Percentiles rank a stretch among this genome's conserved stretches.
Evolutionary conservation across 1,284 basidiomycete genomes (phyloP).

Genomic region (Moniliophthora roreri): DNA sequence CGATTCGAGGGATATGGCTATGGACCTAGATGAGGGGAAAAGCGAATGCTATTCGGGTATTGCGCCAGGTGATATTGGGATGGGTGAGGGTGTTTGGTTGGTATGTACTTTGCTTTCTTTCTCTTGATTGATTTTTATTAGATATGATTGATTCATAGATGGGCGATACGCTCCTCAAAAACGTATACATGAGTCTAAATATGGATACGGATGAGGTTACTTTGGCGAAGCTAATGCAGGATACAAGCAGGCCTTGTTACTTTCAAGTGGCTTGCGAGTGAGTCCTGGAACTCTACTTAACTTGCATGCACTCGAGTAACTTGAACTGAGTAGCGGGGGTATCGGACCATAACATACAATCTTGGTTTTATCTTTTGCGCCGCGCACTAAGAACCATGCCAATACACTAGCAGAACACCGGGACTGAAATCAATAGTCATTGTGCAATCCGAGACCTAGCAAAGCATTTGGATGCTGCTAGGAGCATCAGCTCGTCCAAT

Average conservation of each 20-base stretch:
- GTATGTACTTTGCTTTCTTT: constrained; percentile 29
- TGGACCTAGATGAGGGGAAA: constrained; percentile 53
- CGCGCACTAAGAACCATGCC: too few relatives aligned
- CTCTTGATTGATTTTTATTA: neutral
- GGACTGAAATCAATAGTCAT: too few relatives aligned
- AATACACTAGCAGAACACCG: too few relatives aligned
- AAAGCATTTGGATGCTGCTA: too few relatives aligned
- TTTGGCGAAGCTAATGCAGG: constrained; percentile 47
- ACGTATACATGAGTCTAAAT: constrained; percentile 67
- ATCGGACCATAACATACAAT: too few relatives aligned
- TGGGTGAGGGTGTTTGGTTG: constrained; percentile 57
- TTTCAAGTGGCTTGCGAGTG: neutral
- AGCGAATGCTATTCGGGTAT: constrained; percentile 75
- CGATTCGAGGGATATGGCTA: constrained; percentile 64
- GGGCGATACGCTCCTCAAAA: constrained; percentile 63
- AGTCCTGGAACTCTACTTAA: too few relatives aligned
- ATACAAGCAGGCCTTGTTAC: too few relatives aligned
- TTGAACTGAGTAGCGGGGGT: too few relatives aligned
- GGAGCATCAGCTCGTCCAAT: too few relatives aligned
- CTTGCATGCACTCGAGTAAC: too few relatives aligned
- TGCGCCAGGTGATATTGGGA: constrained; percentile 47
- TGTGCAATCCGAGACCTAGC: too few relatives aligned
- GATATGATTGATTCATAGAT: constrained; percentile 27
- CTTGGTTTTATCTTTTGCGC: too few relatives aligned
- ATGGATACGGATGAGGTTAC: constrained; percentile 55